A percentile compares a stretch with the other conserved stretches of the same genome.
phyloP scores from a whole-genome alignment of 306 rosid genomes.

The Oxytropis ochrocephala region DNA sequence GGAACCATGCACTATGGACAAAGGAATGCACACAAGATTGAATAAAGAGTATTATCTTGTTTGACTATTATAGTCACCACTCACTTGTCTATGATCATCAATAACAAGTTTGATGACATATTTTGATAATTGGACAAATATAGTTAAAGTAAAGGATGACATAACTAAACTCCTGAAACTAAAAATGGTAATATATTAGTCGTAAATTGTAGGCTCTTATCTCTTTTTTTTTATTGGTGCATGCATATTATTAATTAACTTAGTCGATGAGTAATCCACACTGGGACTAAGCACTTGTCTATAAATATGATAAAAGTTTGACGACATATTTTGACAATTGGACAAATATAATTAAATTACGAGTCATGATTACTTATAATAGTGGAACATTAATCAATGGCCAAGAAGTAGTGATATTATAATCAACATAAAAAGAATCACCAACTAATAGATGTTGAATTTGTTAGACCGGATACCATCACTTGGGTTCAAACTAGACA shows the following conservation, averaged over 20 bases:
- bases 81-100: not conserved
- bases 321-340: too few species aligned
- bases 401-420: not conserved
- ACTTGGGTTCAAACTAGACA: too few species aligned
- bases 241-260: too few species aligned
- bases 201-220: not conserved
- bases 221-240: too few species aligned
- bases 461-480: too few species aligned
- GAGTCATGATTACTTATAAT: not conserved
- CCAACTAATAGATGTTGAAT: too few species aligned
- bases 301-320: too few species aligned
- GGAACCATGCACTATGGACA: constrained; percentile 5
- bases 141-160: not conserved
- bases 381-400: not conserved
- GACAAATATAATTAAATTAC: too few species aligned
- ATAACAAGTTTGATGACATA: not conserved
- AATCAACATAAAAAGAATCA: not conserved
- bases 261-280: too few species aligned
- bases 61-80: constrained; percentile 1
- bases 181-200: not conserved
- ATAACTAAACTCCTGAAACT: not conserved
- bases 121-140: not conserved
- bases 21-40: not conserved
- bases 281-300: too few species aligned
- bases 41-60: not conserved